Conservation (phyloP, 192 early-diverging fungal species). For the Glomus cerebriforme region DNA sequence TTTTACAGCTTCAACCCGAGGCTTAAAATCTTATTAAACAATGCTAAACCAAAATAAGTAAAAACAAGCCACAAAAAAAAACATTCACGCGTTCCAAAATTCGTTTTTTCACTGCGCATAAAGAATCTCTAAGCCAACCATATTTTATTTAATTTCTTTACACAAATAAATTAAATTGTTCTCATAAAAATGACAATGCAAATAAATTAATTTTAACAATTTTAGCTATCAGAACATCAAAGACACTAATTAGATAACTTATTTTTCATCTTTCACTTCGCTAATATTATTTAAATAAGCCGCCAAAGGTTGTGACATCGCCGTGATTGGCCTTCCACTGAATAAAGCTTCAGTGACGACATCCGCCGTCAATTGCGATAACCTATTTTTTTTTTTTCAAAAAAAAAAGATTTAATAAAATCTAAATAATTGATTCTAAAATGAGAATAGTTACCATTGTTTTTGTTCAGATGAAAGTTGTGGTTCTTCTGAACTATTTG, state of each 20-base stretch:
- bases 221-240: background rate
- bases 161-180: no score
- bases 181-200: no score
- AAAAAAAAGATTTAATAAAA: background rate
- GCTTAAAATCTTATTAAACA: no score
- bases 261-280: background rate
- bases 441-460: constrained; percentile 37
- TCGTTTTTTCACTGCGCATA: no score
- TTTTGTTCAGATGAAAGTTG: constrained; percentile 38
- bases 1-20: no score
- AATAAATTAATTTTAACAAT: no score
- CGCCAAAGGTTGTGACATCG: constrained; percentile 28
- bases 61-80: no score
- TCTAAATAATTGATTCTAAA: background rate
- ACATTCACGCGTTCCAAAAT: no score
- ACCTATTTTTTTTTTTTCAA: constrained; percentile 31
- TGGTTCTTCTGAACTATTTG: constrained; percentile 41
- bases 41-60: no score
- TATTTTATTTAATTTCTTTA: no score
- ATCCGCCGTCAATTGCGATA: constrained; percentile 46
- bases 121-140: no score
- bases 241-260: background rate
- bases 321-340: constrained; percentile 42
- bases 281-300: constrained; percentile 20
- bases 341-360: constrained; percentile 49